These are phyloP conservation scores for Xylaria sp. DNA, from an alignment of 495 filamentous ascomycete species.

Conservation along the genomic window DNA sequence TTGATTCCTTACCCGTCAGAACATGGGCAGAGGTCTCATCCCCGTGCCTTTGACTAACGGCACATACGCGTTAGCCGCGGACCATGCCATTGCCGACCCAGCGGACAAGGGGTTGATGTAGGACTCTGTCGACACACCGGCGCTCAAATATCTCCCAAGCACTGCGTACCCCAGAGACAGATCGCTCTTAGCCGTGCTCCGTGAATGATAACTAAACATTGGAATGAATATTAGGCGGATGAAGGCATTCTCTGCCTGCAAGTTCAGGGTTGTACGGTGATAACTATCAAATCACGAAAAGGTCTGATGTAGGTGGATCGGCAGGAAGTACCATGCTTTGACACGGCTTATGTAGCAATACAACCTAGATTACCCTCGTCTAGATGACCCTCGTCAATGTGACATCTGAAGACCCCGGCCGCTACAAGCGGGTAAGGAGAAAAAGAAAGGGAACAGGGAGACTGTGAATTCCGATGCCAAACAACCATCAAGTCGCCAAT, in stretches of 20 bases:
- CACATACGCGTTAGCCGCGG: conserved; percentile 26
- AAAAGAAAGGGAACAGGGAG: conserved; percentile 7
- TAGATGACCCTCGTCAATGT: conserved; percentile 18
- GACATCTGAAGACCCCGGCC: conserved; percentile 18
- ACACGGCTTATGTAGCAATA: conserved; percentile 22
- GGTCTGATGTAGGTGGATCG: conserved; percentile 11
- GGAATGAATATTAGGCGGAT: not conserved
- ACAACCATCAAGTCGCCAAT: not conserved
- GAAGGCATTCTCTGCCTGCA: not conserved
- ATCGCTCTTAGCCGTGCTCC: not conserved
- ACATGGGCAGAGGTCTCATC: conserved; percentile 13
- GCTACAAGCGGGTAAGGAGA: conserved; percentile 19
- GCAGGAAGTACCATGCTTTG: conserved; percentile 20
- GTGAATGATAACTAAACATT: conserved; percentile 1
- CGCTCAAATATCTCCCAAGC: conserved; percentile 9
- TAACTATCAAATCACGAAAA: conserved; percentile 9
- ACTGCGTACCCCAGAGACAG: not conserved
- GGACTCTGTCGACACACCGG: conserved; percentile 18
- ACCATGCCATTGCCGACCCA: not conserved
- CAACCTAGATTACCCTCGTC: conserved; percentile 12
- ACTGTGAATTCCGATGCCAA: not conserved
- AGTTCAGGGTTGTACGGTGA: not conserved
- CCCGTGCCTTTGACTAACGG: conserved; percentile 19
- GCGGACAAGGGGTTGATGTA: conserved; percentile 7
- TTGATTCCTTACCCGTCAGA: conserved; percentile 11